phyloP scores from a whole-genome alignment of 306 rosid species.

The Macrotyloma uniflorum region DNA sequence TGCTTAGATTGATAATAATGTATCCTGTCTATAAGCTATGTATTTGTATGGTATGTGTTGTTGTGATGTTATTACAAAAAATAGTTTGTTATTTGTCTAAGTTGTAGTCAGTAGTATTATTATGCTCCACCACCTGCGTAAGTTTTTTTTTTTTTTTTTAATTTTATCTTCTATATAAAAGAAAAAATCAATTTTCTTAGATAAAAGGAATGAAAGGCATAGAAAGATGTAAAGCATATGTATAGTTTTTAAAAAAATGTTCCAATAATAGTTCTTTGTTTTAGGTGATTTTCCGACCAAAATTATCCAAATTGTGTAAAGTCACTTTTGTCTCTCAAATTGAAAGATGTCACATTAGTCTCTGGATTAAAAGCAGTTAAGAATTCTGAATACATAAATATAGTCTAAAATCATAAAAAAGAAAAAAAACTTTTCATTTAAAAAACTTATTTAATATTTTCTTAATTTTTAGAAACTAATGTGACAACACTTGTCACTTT shows the following conservation, averaged over 20 bases:
- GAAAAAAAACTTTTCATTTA: too few species aligned
- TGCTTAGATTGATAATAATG: conserved; percentile 5
- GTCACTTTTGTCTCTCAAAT: not conserved
- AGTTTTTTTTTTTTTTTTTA: too few species aligned
- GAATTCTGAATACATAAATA: too few species aligned
- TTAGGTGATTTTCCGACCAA: not conserved
- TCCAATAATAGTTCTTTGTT: not conserved
- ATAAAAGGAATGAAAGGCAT: too few species aligned
- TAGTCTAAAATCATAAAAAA: too few species aligned
- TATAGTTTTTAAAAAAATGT: not conserved
- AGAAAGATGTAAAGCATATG: not conserved
- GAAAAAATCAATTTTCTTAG: not conserved
- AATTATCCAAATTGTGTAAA: too few species aligned
- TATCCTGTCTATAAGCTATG: conserved; percentile 18
- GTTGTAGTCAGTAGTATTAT: not conserved
- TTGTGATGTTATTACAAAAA: not conserved
- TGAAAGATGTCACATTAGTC: too few species aligned
- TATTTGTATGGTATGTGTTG: not conserved
- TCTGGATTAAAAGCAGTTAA: too few species aligned
- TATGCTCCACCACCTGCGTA: too few species aligned
- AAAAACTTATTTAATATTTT: too few species aligned
- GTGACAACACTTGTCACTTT: not conserved
- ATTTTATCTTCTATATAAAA: too few species aligned
- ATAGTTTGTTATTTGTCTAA: not conserved
- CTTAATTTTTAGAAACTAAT: not conserved